phyloP scores from a whole-genome alignment of 148 eudicot genomes.

The Selenicereus undatus region DNA sequence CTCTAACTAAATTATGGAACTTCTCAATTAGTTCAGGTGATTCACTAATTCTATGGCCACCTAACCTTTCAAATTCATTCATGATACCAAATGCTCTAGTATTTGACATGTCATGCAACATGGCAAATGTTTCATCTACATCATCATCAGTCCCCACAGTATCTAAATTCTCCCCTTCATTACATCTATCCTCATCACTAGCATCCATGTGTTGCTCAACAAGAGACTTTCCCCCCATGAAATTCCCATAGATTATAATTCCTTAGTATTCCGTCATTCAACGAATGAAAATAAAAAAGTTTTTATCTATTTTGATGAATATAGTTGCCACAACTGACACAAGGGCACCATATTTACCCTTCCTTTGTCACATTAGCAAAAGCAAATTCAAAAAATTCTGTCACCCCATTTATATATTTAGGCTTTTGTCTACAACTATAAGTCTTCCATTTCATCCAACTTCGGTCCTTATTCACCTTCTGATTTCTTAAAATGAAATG shows the following conservation, averaged over 20 bases:
- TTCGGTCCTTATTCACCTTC: background rate
- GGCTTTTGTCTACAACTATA: background rate
- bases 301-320: background rate
- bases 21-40: no score
- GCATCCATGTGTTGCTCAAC: background rate
- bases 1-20: background rate
- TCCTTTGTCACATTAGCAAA: background rate
- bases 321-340: background rate
- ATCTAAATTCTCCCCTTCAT: background rate
- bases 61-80: background rate
- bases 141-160: background rate
- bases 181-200: background rate
- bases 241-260: background rate
- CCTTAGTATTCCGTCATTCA: background rate
- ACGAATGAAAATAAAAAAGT: background rate
- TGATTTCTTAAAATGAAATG: no score
- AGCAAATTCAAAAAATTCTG: background rate
- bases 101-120: background rate
- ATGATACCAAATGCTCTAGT: background rate
- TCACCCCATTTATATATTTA: background rate
- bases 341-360: background rate
- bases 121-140: background rate
- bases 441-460: background rate
- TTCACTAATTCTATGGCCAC: no score
- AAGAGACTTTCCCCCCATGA: background rate